Percentiles rank a stretch among this genome's conserved stretches.
Conservation (phyloP, 768 basidiomycete genomes). For the Tulasnella sp. region DNA sequence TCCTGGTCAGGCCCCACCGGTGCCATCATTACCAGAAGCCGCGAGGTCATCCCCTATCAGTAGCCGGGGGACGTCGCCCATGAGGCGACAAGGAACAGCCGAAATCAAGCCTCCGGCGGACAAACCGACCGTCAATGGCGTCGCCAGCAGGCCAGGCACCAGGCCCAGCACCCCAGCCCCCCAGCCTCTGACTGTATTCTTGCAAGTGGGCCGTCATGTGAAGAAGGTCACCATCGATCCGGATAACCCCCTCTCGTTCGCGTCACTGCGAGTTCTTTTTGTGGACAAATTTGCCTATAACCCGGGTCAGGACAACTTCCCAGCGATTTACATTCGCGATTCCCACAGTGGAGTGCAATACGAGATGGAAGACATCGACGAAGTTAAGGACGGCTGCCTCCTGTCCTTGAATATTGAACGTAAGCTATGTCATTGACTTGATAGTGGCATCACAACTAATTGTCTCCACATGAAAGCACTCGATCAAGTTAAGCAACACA, state of each 20-base stretch:
- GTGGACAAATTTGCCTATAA: slow-evolving; percentile 93
- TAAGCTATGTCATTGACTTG: slow-evolving; percentile 40
- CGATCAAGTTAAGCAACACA: slow-evolving; percentile 98
- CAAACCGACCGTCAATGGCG: not conserved
- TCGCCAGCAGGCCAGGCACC: not conserved
- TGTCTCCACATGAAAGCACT: slow-evolving; percentile 50
- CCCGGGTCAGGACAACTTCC: slow-evolving; percentile 87
- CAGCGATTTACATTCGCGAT: slow-evolving; percentile 92
- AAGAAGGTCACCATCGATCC: slow-evolving; percentile 71
- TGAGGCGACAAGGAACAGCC: not conserved
- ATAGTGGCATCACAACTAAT: slow-evolving; percentile 5
- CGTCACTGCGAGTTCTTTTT: slow-evolving; percentile 75
- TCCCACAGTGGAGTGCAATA: slow-evolving; percentile 88
- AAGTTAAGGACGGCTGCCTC: slow-evolving; percentile 80
- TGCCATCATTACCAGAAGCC: not conserved
- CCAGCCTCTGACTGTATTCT: slow-evolving; percentile 58
- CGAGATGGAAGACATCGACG: slow-evolving; percentile 89
- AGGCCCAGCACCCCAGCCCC: not conserved
- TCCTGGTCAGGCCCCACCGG: not conserved
- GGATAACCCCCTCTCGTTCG: slow-evolving; percentile 48
- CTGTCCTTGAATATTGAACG: slow-evolving; percentile 94
- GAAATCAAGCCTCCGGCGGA: not conserved
- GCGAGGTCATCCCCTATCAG: not conserved
- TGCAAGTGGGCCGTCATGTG: slow-evolving; percentile 84
- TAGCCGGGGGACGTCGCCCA: not conserved